phyloP scores from a whole-genome alignment of 768 basidiomycete species.

The Grammothele lineata region DNA sequence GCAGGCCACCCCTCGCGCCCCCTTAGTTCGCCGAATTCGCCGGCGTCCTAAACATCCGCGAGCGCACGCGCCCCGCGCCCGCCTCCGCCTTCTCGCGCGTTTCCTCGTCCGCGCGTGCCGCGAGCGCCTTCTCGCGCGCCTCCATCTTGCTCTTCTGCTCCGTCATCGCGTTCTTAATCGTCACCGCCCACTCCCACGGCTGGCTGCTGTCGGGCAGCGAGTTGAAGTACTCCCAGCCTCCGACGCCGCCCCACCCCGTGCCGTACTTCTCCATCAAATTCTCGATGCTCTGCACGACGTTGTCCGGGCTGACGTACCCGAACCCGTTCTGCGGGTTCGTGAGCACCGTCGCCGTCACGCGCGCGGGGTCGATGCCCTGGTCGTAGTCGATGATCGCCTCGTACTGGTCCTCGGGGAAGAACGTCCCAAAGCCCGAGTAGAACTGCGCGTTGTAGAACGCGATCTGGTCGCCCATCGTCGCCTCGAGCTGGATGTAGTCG shows the following conservation, averaged over 20 bases:
- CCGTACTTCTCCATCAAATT: slow-evolving; percentile 1
- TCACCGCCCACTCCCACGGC: slow-evolving; percentile 3
- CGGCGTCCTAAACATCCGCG: neutral
- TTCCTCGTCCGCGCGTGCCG: neutral
- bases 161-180: slow-evolving; percentile 3
- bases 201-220: neutral
- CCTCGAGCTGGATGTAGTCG: slow-evolving; percentile 4
- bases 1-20: neutral
- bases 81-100: slow-evolving; percentile 1
- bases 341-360: slow-evolving; percentile 1
- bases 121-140: neutral
- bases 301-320: neutral
- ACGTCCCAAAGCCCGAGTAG: slow-evolving; percentile 6
- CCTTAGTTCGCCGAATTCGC: neutral
- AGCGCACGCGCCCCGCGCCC: neutral
- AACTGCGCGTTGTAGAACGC: slow-evolving; percentile 5
- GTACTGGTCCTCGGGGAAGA: slow-evolving; percentile 3
- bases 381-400: neutral
- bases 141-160: slow-evolving; percentile 1
- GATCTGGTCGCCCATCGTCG: neutral
- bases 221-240: slow-evolving; percentile 6
- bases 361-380: slow-evolving; percentile 1
- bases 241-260: slow-evolving; percentile 5
- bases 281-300: slow-evolving; percentile 3
- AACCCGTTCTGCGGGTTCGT: slow-evolving; percentile 1